Percentiles rank a stretch among this genome's conserved stretches.
These are phyloP conservation scores for Diplosphaera chodatii DNA, from an alignment of 139 green algal genomes.

Conservation along the genomic window DNA sequence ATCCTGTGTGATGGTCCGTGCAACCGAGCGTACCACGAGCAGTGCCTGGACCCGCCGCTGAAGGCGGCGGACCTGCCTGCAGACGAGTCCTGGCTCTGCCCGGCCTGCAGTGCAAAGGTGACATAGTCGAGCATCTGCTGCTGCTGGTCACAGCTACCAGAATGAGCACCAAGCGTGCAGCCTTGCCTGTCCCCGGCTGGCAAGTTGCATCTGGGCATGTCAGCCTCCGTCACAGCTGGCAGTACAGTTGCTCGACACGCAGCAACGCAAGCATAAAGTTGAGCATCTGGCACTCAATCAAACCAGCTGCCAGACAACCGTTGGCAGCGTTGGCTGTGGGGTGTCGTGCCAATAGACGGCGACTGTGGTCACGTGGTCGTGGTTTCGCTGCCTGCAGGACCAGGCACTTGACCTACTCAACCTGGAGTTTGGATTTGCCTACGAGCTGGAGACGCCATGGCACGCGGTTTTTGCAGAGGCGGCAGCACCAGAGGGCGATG, in stretches of 20 bases:
- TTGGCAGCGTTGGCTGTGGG: no score
- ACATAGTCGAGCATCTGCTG: no score
- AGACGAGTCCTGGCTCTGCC: slow-evolving; percentile 79
- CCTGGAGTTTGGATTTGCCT: slow-evolving; percentile 51
- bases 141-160: no score
- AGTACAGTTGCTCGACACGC: no score
- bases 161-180: no score
- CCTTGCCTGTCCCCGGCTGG: no score
- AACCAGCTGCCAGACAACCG: no score
- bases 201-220: no score
- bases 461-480: slow-evolving; percentile 25
- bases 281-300: no score
- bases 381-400: slow-evolving; percentile 23
- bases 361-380: slow-evolving; percentile 5
- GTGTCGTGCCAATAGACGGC: neutral
- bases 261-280: no score
- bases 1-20: slow-evolving; percentile 87
- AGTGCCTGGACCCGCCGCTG: slow-evolving; percentile 54
- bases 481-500: slow-evolving; percentile 10
- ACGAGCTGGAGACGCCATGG: slow-evolving; percentile 42
- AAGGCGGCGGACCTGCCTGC: slow-evolving; percentile 43
- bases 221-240: no score
- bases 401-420: slow-evolving; percentile 60
- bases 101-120: slow-evolving; percentile 73
- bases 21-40: slow-evolving; percentile 69